These are phyloP conservation scores for Zychaea mexicana DNA, from an alignment of 371 early-diverging fungal species.

Conservation along the genomic window DNA sequence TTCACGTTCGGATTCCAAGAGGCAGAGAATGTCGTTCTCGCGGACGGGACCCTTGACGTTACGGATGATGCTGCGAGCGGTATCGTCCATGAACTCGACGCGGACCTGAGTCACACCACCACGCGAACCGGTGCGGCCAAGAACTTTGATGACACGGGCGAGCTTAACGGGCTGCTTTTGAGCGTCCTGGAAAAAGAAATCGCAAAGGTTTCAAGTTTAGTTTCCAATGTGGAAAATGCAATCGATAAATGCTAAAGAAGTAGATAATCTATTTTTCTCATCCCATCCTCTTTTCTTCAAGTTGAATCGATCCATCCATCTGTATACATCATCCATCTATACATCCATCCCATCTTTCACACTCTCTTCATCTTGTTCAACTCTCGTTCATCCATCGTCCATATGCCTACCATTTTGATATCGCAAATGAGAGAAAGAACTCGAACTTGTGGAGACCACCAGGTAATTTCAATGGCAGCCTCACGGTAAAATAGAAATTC, in stretches of 20 bases:
- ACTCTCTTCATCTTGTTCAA: not conserved
- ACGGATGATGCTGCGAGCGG: constrained; percentile 95
- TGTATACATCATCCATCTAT: not conserved
- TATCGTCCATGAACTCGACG: constrained; percentile 97
- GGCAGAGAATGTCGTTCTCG: constrained; percentile 94
- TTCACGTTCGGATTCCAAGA: constrained; percentile 99
- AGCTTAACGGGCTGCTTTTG: constrained; percentile 86
- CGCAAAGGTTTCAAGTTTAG: not conserved
- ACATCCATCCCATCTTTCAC: constrained; percentile 1
- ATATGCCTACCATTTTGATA: not conserved
- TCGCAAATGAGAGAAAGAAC: constrained; percentile 1
- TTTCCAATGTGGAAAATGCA: not conserved
- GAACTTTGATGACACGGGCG: constrained; percentile 94
- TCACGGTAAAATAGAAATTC: no score
- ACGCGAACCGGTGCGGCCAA: constrained; percentile 99
- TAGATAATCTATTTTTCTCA: no score
- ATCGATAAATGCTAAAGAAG: not conserved
- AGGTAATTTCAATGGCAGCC: not conserved
- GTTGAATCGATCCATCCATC: constrained; percentile 15
- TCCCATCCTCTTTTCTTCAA: constrained; percentile 1
- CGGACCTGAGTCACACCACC: constrained; percentile 99
- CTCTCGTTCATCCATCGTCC: not conserved
- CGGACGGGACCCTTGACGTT: constrained; percentile 99
- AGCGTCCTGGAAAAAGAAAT: constrained; percentile 53
- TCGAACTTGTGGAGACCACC: not conserved